Base-by-base conservation (phyloP, 2,329 filamentous ascomycete species). In the Falciphora oryzae region DNA sequence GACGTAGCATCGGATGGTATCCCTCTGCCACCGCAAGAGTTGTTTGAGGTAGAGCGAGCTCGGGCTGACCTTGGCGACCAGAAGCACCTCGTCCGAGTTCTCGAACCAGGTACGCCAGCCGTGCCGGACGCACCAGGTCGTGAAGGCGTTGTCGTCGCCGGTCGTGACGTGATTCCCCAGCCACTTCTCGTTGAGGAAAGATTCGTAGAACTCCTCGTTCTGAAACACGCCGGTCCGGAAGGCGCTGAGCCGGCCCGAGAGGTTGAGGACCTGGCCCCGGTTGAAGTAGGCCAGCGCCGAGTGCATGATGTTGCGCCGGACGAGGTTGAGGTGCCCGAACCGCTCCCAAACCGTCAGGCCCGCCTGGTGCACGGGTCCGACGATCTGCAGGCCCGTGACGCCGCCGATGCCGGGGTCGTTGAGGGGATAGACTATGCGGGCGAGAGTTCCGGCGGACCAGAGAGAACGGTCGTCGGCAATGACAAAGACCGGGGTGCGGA, bases 271-370 rank as follows among this genome's bases (percentile, higher is more conserved):
- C 27, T 57, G n/a, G 27, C 56, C 56, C 11, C 27, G n/a, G 56
- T 57, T 57, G 56, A 57, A 57, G 56, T 57, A 57, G n/a, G 56
- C 56, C n/a, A 28, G 56, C 56, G 56, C 56, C n/a, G 56, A 57
- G 56, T 57, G 56, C 56, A 57, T 57, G 14, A 28, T 8, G 56
- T 57, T 57, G 56, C 56, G 56, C 56, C 56, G 56, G 56, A 57
- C 56, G 56, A 57, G 56, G 56, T 57, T 57, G 14, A 57, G 27
- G 56, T 16, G n/a, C 56, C 56, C 56, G 56, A 57, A 57, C 56
- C 7, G 3, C 56, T 57, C 56, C 56, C 56, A 57, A 13, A 16
- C 27, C 4, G 56, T 57, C 56, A 57, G 27, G n/a, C 56, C n/a
- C 56, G n/a, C 56, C 56, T 57, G 56, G 27, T 16, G 8, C 56